A percentile compares a stretch with the other conserved stretches of the same genome.
These are phyloP conservation scores for Cercospora sp. DNA, from an alignment of 2,329 filamentous ascomycete species.

Conservation along the genomic window DNA sequence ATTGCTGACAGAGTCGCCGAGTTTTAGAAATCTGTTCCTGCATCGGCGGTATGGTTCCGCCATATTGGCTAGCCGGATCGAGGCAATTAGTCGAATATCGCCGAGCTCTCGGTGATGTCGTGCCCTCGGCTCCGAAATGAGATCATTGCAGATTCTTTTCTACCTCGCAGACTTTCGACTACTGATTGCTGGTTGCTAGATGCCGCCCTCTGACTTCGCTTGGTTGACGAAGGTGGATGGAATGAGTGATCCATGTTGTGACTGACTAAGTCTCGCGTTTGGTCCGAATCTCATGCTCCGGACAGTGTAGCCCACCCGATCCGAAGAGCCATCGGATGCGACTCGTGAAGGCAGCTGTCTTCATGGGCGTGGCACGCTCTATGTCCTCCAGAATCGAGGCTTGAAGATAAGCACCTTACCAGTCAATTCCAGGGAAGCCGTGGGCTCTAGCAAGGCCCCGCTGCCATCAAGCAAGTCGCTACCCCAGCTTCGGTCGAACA, in stretches of 20 bases:
- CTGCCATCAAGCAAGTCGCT: background rate
- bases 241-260: background rate
- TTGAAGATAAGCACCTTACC: too few relatives aligned
- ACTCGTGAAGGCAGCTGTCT: background rate
- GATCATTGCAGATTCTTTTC: background rate
- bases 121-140: background rate
- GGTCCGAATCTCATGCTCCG: background rate
- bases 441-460: background rate
- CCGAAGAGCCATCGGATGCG: background rate
- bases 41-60: background rate
- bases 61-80: background rate
- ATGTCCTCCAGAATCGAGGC: background rate
- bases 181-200: background rate
- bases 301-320: background rate
- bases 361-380: background rate
- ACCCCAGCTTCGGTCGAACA: background rate
- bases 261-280: background rate
- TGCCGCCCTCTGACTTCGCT: background rate
- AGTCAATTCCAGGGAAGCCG: background rate
- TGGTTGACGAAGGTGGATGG: background rate
- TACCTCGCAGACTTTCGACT: background rate
- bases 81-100: background rate
- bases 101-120: background rate
- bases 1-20: conserved; percentile 5
- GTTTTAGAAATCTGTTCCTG: background rate